Evolutionary conservation across 2,329 filamentous ascomycete genomes (phyloP).

Genomic region (Aspergillus ustus): DNA sequence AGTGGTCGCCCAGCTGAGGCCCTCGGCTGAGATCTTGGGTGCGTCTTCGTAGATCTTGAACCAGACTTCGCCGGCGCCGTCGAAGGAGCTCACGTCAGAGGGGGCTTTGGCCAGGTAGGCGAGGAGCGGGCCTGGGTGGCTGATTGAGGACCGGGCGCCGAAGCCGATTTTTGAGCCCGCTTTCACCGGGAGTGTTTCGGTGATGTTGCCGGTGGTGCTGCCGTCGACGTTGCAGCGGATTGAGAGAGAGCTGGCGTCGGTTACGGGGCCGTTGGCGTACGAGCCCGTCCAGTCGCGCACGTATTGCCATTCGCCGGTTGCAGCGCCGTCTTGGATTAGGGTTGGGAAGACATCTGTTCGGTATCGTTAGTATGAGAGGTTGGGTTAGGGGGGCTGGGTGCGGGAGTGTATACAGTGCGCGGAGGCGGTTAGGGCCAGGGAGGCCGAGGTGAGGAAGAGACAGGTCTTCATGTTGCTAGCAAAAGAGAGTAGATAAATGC

Average conservation of each 20-base stretch:
- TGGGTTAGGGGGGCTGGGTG: too few relatives aligned
- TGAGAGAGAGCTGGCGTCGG: slow-evolving; percentile 9
- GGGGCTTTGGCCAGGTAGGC: slow-evolving; percentile 27
- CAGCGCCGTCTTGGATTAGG: not conserved
- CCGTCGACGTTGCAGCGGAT: slow-evolving; percentile 21
- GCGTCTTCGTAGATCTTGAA: slow-evolving; percentile 22
- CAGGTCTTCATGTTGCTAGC: not conserved
- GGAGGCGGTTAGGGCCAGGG: not conserved
- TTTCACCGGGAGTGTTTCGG: slow-evolving; percentile 10
- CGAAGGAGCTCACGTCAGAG: slow-evolving; percentile 1
- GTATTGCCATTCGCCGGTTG: slow-evolving; percentile 1
- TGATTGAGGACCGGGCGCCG: slow-evolving; percentile 13
- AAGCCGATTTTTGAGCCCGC: slow-evolving; percentile 23
- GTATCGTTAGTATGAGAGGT: too few relatives aligned
- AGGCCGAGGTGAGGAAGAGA: slow-evolving; percentile 1
- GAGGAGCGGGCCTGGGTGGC: slow-evolving; percentile 24
- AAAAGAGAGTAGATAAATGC: not conserved
- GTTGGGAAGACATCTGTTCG: not conserved
- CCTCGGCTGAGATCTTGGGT: slow-evolving; percentile 1
- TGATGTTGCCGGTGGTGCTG: not conserved
- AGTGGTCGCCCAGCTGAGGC: not conserved
- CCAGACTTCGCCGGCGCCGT: slow-evolving; percentile 20
- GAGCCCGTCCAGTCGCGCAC: slow-evolving; percentile 1
- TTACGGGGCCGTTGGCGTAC: not conserved
- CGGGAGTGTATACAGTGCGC: too few relatives aligned